Base-by-base conservation (phyloP, 345 rosid genomes). In the Corchorus olitorius region DNA sequence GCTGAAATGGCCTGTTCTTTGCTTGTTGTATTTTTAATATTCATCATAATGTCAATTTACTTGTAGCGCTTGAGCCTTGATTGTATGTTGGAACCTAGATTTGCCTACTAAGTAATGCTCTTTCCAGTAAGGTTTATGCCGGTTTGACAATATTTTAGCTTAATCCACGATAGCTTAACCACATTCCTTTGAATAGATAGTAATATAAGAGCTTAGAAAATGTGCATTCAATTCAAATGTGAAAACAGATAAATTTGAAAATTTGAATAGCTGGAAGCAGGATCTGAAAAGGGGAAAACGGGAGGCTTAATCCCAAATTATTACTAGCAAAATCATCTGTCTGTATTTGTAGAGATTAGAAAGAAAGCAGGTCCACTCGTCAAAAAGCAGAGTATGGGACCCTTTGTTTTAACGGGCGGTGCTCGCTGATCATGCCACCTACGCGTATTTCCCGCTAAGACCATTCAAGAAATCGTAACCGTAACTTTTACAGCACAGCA, bases 381-480 rank as follows among this genome's bases (percentile, higher is more conserved):
- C 37, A 45, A 75, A 68, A 70, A 35, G 52, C 78, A 27, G 52
- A 22, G 34, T 43, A 27, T 17, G 22, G 34, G 66, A 70, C 60
- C 61, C 81, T 68, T 12, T 2, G 34, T 45, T 12, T 27, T 6
- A 78, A 58, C 60, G 48, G 79, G 58, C 67, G 35, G 61, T 75
- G 76, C 60, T 49, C 6, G 13, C 5, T 43, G 16, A 43, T 27
- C 71, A 14, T 48, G 76, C 58, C 73, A 64, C 22, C 12, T 9
- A 22, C 52, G 56, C 70, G 39, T 5, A 22, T 50, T 58, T 20
- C 14, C 67, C 66, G 71, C 83, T 64, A 48, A 16, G 59, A 46
- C 16, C 66, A 63, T 80, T 83, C 75, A 74, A 69, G 70, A 80
- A 56, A 49, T 46, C 45, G 17, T 61, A 6, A 33, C 39, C 2